Base-by-base conservation (phyloP, 345 rosid genomes). In the Pseudoturritis turrita region DNA sequence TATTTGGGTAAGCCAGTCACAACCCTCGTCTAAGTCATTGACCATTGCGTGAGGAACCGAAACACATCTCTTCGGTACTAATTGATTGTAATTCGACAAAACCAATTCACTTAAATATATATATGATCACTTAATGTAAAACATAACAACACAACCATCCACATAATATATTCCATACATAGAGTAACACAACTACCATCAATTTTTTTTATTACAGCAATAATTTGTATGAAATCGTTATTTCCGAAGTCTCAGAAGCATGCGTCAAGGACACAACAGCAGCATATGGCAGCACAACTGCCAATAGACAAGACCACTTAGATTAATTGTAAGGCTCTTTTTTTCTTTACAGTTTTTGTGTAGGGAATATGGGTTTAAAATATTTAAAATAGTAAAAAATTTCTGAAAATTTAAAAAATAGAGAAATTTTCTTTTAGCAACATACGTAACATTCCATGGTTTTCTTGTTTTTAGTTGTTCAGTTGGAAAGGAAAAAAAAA, bases 261-360 rank as follows among this genome's bases (percentile, higher is more conserved):
- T 23, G 78, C 78, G 41, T 87, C 96, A 54, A 87, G 49, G 62
- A 70, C 82, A 70, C 96, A 85, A 69, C 96, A 89, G 65, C 96
- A 89, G 76, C 96, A 89, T 50, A 89, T 2, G 58, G 82, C 88
- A 50, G 90, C 92, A 67, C 90, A 85, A 60, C 92, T 89, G 82
- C 71, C 62, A 31, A 49, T n/a, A 33, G 23, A 29, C 51, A 46
- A 37, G 37, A 47, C 7, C 54, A 72, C 18, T 4, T 7, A 14
- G n/a, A 52, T 15, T 44, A 54, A 15, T n/a, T 18, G 53, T 6
- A 5, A 28, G 10, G 9, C 4, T 13, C 2, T 31, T 10, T 41
- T 28, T 23, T 10, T 12, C 25, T 31, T 14, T 49, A 5, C 43
- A 10, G 14, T 10, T 21, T 15, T 49, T 50, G 18, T 51, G 9